These are phyloP conservation scores for Vitis rupestris DNA, from an alignment of 164 flowering plant species.

Conservation along the genomic window DNA sequence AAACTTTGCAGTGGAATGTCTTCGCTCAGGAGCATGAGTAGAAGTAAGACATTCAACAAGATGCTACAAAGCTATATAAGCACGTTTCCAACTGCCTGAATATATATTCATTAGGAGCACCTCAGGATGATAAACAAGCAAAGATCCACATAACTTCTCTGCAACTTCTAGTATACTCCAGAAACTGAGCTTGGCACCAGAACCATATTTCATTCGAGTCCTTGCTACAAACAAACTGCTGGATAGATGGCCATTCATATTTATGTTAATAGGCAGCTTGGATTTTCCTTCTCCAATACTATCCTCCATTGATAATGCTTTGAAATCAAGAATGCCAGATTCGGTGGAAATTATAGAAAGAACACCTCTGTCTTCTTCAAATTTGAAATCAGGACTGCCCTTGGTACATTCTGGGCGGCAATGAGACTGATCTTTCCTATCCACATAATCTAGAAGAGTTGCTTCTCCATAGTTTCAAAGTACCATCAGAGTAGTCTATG, in stretches of 20 bases:
- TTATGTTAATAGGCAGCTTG: constrained; percentile 10
- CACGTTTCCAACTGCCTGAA: constrained; percentile 89
- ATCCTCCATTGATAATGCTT: constrained; percentile 21
- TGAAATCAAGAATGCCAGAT: constrained; percentile 16
- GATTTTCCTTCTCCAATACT: constrained; percentile 15
- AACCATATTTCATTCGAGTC: constrained; percentile 19
- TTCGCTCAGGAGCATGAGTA: constrained; percentile 23
- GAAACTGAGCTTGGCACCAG: constrained; percentile 21
- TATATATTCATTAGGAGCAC: constrained; percentile 59
- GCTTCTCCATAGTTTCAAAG: constrained; percentile 78
- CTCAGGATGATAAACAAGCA: constrained; percentile 77
- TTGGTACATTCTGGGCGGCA: constrained; percentile 8
- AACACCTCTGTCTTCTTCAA: constrained; percentile 12
- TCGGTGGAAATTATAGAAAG: constrained; percentile 32
- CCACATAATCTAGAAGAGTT: constrained; percentile 14
- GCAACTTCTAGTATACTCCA: constrained; percentile 56
- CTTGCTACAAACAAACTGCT: constrained; percentile 20
- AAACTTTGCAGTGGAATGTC: constrained; percentile 15
- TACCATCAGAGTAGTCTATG: constrained; percentile 80
- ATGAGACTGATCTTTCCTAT: constrained; percentile 21
- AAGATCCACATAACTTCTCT: constrained; percentile 50
- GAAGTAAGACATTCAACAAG: constrained; percentile 53
- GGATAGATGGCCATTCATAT: constrained; percentile 15
- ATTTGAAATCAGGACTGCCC: constrained; percentile 8
- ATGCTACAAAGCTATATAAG: constrained; percentile 59